Evolutionary conservation across 164 flowering plant species (phyloP).

Genomic region (Pachysandra terminalis): DNA sequence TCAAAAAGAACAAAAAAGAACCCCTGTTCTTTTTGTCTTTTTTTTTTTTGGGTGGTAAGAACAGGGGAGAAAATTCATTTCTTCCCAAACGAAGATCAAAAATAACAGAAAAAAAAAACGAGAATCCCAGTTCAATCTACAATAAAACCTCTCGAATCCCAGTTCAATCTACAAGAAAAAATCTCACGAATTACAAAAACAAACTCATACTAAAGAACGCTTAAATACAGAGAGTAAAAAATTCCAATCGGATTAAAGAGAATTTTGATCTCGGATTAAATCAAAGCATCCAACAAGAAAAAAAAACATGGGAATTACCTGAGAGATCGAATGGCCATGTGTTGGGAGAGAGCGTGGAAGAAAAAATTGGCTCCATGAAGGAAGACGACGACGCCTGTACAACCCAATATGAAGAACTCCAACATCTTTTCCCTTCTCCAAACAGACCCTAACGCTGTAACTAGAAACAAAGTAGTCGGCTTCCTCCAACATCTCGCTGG

Average conservation of each 20-base stretch:
- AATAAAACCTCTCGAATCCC: no score
- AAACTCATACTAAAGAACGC: no score
- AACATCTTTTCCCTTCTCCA: conserved; percentile 23
- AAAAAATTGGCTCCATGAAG: conserved; percentile 66
- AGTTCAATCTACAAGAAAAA: no score
- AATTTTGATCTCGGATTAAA: no score
- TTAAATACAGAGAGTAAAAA: no score
- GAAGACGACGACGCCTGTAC: conserved; percentile 58
- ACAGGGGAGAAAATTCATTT: no score
- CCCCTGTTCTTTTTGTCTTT: no score
- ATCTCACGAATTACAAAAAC: no score
- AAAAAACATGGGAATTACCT: conserved; percentile 26
- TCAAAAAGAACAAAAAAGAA: no score
- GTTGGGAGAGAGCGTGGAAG: conserved; percentile 46
- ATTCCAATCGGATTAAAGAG: no score
- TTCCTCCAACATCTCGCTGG: no score
- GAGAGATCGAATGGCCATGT: conserved; percentile 41
- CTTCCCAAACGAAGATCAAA: not conserved
- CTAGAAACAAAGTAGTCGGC: not conserved
- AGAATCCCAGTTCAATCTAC: not conserved
- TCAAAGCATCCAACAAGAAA: not conserved
- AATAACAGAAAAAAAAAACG: not conserved
- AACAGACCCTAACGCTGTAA: not conserved
- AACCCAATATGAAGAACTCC: conserved; percentile 50
- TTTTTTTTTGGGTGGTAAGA: no score